phyloP scores from a whole-genome alignment of 257 asterid species.

The Linderniella brevidens region DNA sequence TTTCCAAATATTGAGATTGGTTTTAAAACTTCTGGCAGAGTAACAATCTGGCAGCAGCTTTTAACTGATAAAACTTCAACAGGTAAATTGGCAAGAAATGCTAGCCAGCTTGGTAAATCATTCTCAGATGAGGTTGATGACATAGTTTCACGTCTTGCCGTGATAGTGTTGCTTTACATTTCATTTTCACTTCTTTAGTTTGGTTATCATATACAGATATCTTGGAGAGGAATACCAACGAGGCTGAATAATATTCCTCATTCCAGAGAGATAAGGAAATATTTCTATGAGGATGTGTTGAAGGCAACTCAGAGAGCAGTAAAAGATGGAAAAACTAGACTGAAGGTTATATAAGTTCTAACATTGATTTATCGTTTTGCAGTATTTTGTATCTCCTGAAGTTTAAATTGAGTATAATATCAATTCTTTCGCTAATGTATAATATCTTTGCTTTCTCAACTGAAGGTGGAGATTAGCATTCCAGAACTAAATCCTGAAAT shows the following conservation, averaged over 20 bases:
- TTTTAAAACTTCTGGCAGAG: no score
- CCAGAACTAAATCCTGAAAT: slow-evolving; percentile 96
- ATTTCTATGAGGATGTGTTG: slow-evolving; percentile 75
- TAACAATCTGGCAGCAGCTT: not conserved
- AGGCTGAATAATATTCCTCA: slow-evolving; percentile 90
- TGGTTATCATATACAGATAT: slow-evolving; percentile 30
- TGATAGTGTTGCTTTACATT: not conserved
- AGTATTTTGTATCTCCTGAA: not conserved
- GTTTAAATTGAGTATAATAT: not conserved
- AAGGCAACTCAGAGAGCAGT: slow-evolving; percentile 73
- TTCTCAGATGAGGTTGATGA: slow-evolving; percentile 32
- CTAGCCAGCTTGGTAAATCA: slow-evolving; percentile 14
- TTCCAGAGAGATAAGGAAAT: slow-evolving; percentile 85
- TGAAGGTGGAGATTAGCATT: slow-evolving; percentile 79
- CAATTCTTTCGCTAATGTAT: not conserved
- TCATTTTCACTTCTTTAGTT: slow-evolving; percentile 10
- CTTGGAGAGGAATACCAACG: slow-evolving; percentile 94
- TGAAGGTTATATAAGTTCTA: slow-evolving; percentile 40
- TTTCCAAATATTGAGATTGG: no score
- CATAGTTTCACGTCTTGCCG: no score
- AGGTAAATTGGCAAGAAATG: slow-evolving; percentile 26
- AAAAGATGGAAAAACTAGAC: slow-evolving; percentile 66
- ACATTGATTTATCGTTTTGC: slow-evolving; percentile 6
- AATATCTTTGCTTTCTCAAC: slow-evolving; percentile 4
- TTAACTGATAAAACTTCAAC: slow-evolving; percentile 11